Evolutionary conservation across 2,329 filamentous ascomycete genomes (phyloP), one percentile per base, ranked within the genome.

Genomic region (Colletotrichum liriopes): DNA sequence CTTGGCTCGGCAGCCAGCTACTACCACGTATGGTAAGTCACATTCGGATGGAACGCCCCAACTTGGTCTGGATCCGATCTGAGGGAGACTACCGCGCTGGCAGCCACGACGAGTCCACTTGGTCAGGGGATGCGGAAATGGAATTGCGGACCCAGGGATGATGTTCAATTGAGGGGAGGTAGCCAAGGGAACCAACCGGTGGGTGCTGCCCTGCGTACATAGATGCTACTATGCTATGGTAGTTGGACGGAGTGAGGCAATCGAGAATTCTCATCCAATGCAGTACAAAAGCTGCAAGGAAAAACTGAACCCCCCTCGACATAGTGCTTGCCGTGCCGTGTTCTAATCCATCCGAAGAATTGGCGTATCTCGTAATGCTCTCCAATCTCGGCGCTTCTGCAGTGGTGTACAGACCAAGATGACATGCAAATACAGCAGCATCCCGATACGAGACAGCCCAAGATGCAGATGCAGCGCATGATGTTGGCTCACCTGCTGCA

Each of bases 1-100:
- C 41, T 60, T 47, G 41, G 41, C 58, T 35, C 29, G 26, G 29
- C 43, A 47, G 41, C 45, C 9, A 39, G 3, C 12, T 49, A 49
- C 9, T 26, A 49, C n/a, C 11, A 14, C 47, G 12, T 29, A 47
- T 41, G 61, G 35, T 39, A 65, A 56, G 62, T 71, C 62, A 67
- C 45, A 60, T 67, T 69, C 60, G 67, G 67, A 66, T 59, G 55
- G 43, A 67, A 39, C 54, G 14, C 43, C 59, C 66, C 12, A 51
- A 60, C 45, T 37, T 47, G 23, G 63, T 45, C 63, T 67, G 32
- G 54, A 23, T 43, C 63, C 45, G 62, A 71, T 71, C 54, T 60
- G 47, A 67, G 43, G 60, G 60, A 65, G 66, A n/a, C 59, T 63
- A 49, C 58, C 20, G 45, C 37, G 65, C 29, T 60, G 65, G 20